Evolutionary conservation across 2,329 filamentous ascomycete species (phyloP).

Genomic region (Xylaria digitata): DNA sequence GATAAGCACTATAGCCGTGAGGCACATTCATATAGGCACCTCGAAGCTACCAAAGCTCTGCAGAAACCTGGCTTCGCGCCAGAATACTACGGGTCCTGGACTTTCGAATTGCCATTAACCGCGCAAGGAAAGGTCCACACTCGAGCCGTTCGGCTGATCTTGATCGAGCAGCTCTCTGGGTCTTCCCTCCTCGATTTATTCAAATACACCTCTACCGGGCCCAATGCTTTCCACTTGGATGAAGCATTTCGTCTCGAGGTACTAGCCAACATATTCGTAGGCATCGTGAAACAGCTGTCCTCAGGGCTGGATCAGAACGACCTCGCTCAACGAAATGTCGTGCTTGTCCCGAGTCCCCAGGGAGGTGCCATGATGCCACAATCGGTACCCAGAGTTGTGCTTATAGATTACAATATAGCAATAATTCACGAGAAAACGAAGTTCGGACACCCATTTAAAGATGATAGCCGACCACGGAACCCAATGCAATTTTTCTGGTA

Average conservation of each 20-base stretch:
- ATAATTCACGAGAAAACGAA: neutral
- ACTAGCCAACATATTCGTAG: neutral
- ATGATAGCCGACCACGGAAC: neutral
- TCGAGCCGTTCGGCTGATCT: neutral
- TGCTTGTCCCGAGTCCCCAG: neutral
- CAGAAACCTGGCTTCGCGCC: conserved; percentile 7
- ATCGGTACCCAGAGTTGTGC: neutral
- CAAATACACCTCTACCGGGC: neutral
- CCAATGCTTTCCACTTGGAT: neutral
- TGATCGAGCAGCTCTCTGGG: neutral
- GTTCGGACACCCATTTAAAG: neutral
- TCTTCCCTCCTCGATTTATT: neutral
- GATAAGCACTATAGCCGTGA: conserved; percentile 4
- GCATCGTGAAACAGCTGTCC: neutral
- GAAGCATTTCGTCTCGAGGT: neutral
- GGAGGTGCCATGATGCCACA: neutral
- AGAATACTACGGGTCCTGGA: conserved; percentile 9
- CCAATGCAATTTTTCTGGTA: neutral
- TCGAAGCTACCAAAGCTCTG: neutral
- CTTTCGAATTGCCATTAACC: neutral
- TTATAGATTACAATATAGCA: conserved; percentile 5
- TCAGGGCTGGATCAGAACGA: neutral
- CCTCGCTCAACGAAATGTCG: neutral
- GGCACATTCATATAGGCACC: neutral
- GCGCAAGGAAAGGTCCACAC: neutral